Percentiles rank a stretch among this genome's conserved stretches.
These are phyloP conservation scores for Ceratobasidium sp. DNA, from an alignment of 1,284 basidiomycete genomes.

Conservation along the genomic window DNA sequence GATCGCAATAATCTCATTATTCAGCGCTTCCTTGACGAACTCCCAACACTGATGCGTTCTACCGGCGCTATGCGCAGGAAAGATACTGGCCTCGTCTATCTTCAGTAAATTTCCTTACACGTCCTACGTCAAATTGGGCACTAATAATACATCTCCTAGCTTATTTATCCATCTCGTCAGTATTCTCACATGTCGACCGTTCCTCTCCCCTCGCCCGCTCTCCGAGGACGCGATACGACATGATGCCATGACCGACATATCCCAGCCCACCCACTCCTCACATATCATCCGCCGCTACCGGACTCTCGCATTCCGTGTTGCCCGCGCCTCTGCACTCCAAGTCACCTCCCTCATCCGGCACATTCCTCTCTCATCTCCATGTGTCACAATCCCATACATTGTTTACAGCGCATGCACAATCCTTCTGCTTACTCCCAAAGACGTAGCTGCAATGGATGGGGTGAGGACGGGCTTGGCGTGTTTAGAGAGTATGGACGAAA, in stretches of 20 bases:
- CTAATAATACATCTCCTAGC: neutral
- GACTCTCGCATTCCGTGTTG: constrained; percentile 41
- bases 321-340: constrained; percentile 41
- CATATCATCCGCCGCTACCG: constrained; percentile 41
- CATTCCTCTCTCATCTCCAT: constrained; percentile 42
- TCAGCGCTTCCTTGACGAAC: constrained; percentile 40
- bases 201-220: constrained; percentile 17
- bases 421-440: constrained; percentile 28
- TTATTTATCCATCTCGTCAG: constrained; percentile 35
- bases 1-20: constrained; percentile 38
- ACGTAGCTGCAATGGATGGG: constrained; percentile 36
- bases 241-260: neutral
- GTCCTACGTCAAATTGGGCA: neutral
- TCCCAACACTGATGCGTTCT: constrained; percentile 35
- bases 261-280: constrained; percentile 24
- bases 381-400: constrained; percentile 38
- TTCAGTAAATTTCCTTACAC: constrained; percentile 9
- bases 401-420: constrained; percentile 40
- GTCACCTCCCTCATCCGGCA: constrained; percentile 36
- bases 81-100: constrained; percentile 40
- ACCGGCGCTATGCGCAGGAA: constrained; percentile 36
- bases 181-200: constrained; percentile 31
- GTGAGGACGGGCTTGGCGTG: constrained; percentile 21
- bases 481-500: constrained; percentile 35
- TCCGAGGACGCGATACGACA: constrained; percentile 19